A percentile compares a stretch with the other conserved stretches of the same genome.
These are phyloP conservation scores for Ballota nigra DNA, from an alignment of 257 asterid genomes.

Conservation along the genomic window DNA sequence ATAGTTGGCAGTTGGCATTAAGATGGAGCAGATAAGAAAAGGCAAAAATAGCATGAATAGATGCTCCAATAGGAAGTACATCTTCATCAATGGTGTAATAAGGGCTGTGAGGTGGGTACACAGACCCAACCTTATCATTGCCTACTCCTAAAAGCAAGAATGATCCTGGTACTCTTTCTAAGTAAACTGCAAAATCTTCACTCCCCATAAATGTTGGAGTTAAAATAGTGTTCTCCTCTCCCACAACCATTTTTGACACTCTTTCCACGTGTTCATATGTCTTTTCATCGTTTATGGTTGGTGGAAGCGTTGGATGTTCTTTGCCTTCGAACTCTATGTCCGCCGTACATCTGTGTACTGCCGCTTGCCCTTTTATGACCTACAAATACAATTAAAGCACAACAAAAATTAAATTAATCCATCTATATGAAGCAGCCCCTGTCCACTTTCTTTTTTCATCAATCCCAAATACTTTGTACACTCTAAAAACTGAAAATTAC, in stretches of 20 bases:
- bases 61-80: constrained; percentile 56
- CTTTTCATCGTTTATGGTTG: constrained; percentile 40
- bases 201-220: constrained; percentile 47
- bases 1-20: not conserved
- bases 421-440: too few relatives aligned
- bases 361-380: constrained; percentile 48
- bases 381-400: not conserved
- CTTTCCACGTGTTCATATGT: constrained; percentile 31
- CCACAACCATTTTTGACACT: constrained; percentile 37
- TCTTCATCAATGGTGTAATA: constrained; percentile 50
- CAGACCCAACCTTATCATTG: constrained; percentile 37
- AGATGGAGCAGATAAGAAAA: constrained; percentile 32
- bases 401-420: not conserved
- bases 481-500: too few relatives aligned
- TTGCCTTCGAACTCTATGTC: constrained; percentile 39
- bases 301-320: constrained; percentile 46
- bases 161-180: constrained; percentile 35
- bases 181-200: constrained; percentile 57
- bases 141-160: constrained; percentile 39
- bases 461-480: too few relatives aligned
- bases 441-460: too few relatives aligned
- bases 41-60: constrained; percentile 54
- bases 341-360: constrained; percentile 36
- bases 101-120: constrained; percentile 52
- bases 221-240: constrained; percentile 33